Evolutionary conservation across 768 basidiomycete species (phyloP).

Genomic region (Trametes punicea): DNA sequence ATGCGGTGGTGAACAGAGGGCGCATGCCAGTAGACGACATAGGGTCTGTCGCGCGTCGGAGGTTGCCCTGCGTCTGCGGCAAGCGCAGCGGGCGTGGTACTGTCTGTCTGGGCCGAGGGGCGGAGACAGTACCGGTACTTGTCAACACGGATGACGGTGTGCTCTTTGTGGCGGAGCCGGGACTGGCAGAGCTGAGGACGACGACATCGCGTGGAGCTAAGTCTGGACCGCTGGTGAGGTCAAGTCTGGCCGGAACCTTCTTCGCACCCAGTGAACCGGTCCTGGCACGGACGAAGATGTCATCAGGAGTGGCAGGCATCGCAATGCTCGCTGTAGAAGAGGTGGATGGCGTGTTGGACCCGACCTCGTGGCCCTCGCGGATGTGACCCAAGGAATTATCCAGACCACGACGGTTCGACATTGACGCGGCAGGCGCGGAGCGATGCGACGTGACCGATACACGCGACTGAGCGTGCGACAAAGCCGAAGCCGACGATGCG

Average conservation of each 20-base stretch:
- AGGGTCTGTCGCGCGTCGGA: conserved; percentile 3
- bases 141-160: conserved; percentile 2
- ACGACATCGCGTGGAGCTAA: conserved; percentile 3
- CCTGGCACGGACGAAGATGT: not conserved
- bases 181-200: conserved; percentile 14
- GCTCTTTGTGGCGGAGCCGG: conserved; percentile 3
- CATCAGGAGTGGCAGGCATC: conserved; percentile 25
- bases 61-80: conserved; percentile 11
- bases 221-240: conserved; percentile 2
- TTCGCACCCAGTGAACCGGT: conserved; percentile 1
- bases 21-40: not conserved
- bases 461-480: conserved; percentile 17
- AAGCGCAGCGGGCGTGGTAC: conserved; percentile 25
- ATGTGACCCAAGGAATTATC: conserved; percentile 20
- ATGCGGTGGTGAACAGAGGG: not conserved
- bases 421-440: conserved; percentile 10
- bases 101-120: conserved; percentile 3
- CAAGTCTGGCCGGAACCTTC: conserved; percentile 11
- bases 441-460: conserved; percentile 20
- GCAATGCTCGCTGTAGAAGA: conserved; percentile 23
- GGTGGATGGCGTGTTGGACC: conserved; percentile 21
- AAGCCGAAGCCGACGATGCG: conserved; percentile 7
- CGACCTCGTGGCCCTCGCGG: conserved; percentile 21
- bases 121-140: not conserved
- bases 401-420: conserved; percentile 8